Percentiles rank a stretch among this genome's conserved stretches.
Conservation (phyloP, 2,329 filamentous ascomycete species). For the Hirsutella thompsonii region DNA sequence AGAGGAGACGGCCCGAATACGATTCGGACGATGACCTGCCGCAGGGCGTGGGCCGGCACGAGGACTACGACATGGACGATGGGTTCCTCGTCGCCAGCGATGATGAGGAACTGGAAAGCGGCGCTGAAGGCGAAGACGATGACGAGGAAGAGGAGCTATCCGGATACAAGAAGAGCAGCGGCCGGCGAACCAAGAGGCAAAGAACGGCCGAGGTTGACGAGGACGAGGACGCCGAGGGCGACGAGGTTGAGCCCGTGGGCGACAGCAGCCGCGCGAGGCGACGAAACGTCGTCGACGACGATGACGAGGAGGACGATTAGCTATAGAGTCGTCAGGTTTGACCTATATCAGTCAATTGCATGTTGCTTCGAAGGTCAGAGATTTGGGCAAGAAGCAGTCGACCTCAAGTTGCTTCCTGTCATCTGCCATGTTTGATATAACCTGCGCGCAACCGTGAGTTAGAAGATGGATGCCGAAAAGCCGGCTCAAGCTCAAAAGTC, state of each 20-base stretch:
- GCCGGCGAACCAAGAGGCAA: constrained; percentile 34
- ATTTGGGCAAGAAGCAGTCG: too few species aligned
- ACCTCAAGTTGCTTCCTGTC: too few species aligned
- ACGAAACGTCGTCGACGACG: constrained; percentile 45
- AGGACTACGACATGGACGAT: constrained; percentile 70
- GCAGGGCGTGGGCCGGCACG: constrained; percentile 45
- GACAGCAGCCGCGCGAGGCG: constrained; percentile 33
- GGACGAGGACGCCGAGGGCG: constrained; percentile 38
- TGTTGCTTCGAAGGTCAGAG: too few species aligned
- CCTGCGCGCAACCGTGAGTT: too few species aligned
- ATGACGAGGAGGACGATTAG: constrained; percentile 41
- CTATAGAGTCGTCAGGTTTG: too few species aligned
- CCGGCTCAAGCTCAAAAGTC: too few species aligned
- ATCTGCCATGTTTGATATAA: too few species aligned
- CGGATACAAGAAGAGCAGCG: constrained; percentile 36
- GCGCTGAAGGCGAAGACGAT: constrained; percentile 51
- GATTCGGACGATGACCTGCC: constrained; percentile 66
- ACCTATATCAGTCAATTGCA: too few species aligned
- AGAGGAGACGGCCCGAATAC: constrained; percentile 49
- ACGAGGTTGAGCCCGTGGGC: constrained; percentile 31
- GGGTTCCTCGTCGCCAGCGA: constrained; percentile 68
- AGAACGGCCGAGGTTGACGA: constrained; percentile 36
- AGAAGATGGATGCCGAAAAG: too few species aligned
- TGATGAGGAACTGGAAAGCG: constrained; percentile 52
- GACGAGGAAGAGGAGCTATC: constrained; percentile 47